Percentiles rank a stretch among this genome's conserved stretches.
Evolutionary conservation across 805 yeast genomes (phyloP).

Genomic region (Candida berthetii): DNA sequence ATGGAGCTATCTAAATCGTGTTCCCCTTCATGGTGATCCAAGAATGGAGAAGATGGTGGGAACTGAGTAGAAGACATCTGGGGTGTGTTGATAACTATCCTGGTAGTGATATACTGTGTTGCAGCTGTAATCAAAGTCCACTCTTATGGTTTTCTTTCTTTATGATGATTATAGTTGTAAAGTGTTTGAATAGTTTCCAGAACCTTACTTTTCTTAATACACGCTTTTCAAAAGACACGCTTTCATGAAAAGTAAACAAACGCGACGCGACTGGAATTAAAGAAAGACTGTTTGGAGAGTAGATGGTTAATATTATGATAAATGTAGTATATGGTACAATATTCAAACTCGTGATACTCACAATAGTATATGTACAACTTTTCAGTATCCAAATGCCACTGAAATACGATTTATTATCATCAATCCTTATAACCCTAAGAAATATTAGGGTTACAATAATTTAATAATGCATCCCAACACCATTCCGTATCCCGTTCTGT

Average conservation of each 20-base stretch:
- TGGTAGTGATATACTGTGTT: no score
- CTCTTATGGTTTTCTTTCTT: no score
- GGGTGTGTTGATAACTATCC: no score
- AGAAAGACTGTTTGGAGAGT: no score
- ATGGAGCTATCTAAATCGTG: constrained; percentile 14
- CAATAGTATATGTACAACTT: no score
- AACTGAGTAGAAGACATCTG: constrained; percentile 14
- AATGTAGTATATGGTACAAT: no score
- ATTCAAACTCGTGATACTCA: no score
- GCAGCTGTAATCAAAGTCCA: no score
- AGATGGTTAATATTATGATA: no score
- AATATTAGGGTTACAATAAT: neutral
- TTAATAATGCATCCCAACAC: neutral
- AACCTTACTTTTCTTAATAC: neutral
- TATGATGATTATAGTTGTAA: neutral
- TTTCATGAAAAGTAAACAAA: constrained; percentile 1
- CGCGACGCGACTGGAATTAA: neutral
- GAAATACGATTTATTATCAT: no score
- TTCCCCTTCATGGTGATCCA: constrained; percentile 13
- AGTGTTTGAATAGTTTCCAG: neutral
- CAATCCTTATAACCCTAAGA: neutral
- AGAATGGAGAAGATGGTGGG: constrained; percentile 33
- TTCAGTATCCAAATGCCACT: no score
- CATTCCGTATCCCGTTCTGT: neutral
- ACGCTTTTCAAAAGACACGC: neutral